Evolutionary conservation across 1,284 basidiomycete species (phyloP).

Genomic region (Apiotrichum mycotoxinovorans): DNA sequence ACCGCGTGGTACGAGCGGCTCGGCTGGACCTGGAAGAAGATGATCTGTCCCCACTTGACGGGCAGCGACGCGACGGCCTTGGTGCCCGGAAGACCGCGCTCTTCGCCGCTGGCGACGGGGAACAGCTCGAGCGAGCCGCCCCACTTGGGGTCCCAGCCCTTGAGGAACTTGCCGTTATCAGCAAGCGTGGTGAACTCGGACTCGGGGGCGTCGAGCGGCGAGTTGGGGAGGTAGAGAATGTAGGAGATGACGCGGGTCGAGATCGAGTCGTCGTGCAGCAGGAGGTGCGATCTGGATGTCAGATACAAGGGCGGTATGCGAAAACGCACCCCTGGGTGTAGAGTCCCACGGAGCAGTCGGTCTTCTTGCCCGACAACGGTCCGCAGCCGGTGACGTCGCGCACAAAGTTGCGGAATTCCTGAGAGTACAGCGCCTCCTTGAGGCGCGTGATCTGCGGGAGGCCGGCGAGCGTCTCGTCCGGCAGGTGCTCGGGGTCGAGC

Average conservation of each 20-base stretch:
- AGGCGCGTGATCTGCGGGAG: constrained; percentile 75
- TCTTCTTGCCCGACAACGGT: constrained; percentile 81
- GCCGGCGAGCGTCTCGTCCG: constrained; percentile 58
- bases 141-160: constrained; percentile 72
- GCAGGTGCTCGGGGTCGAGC: constrained; percentile 65
- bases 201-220: constrained; percentile 56
- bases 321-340: constrained; percentile 71
- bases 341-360: constrained; percentile 92
- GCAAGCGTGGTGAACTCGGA: constrained; percentile 27
- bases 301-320: no score
- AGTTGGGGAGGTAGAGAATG: constrained; percentile 95
- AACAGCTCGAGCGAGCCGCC: constrained; percentile 97
- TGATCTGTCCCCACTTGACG: constrained; percentile 88
- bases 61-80: constrained; percentile 42
- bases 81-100: constrained; percentile 43
- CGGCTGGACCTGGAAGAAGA: constrained; percentile 80
- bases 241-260: constrained; percentile 91
- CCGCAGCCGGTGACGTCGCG: constrained; percentile 89
- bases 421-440: constrained; percentile 88
- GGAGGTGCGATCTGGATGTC: constrained; percentile 66
- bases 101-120: constrained; percentile 55
- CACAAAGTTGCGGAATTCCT: constrained; percentile 77
- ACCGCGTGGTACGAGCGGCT: constrained; percentile 93
- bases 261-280: constrained; percentile 98
- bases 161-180: constrained; percentile 42